phyloP scores from a whole-genome alignment of 2,329 filamentous ascomycete genomes.

The Aspergillus proliferans region DNA sequence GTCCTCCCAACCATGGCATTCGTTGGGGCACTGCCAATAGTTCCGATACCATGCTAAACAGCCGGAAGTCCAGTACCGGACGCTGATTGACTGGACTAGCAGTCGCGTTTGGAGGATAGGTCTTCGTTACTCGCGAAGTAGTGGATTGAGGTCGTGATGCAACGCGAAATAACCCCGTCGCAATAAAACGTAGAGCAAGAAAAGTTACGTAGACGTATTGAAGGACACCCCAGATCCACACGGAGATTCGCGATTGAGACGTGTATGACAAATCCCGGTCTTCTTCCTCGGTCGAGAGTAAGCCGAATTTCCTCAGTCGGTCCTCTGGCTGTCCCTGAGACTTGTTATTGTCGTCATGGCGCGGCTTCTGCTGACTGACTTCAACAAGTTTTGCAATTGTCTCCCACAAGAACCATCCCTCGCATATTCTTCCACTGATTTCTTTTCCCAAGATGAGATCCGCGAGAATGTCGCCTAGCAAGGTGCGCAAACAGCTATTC shows the following conservation, averaged over 20 bases:
- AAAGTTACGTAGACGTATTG: conserved; percentile 49
- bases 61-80: conserved; percentile 68
- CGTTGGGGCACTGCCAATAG: conserved; percentile 67
- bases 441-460: conserved; percentile 83
- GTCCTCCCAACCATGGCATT: conserved; percentile 85
- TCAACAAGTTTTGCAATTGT: conserved; percentile 65
- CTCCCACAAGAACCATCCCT: conserved; percentile 88
- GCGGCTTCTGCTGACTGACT: conserved; percentile 26
- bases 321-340: conserved; percentile 28
- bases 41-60: conserved; percentile 68
- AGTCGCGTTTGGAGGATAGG: neutral
- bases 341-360: conserved; percentile 14
- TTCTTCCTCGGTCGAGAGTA: conserved; percentile 40
- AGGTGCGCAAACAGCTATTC: conserved; percentile 73
- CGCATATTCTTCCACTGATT: conserved; percentile 70
- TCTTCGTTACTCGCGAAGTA: conserved; percentile 19
- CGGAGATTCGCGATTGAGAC: conserved; percentile 29
- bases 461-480: conserved; percentile 81
- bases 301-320: conserved; percentile 53
- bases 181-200: conserved; percentile 60
- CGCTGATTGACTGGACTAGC: conserved; percentile 33
- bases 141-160: conserved; percentile 55
- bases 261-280: conserved; percentile 18
- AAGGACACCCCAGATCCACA: conserved; percentile 47
- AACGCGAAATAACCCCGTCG: conserved; percentile 60